Evolutionary conservation across 768 basidiomycete genomes (phyloP).

Genomic region (Kwoniella pini): DNA sequence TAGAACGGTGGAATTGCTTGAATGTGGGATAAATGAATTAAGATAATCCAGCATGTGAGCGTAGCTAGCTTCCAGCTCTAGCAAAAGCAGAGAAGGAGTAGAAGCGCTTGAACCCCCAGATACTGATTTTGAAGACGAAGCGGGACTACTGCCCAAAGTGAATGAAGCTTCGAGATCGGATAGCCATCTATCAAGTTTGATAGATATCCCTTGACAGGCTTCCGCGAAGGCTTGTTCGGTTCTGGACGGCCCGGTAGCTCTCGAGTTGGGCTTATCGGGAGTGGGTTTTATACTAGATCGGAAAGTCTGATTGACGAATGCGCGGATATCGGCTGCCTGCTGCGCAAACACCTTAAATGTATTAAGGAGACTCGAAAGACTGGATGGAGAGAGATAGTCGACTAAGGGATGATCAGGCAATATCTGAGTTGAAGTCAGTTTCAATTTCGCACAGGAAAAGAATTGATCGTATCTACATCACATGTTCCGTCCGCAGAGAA

Average conservation of each 20-base stretch:
- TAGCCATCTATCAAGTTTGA: slow-evolving; percentile 25
- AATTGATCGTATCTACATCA: slow-evolving; percentile 9
- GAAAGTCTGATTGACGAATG: slow-evolving; percentile 7
- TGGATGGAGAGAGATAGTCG: slow-evolving; percentile 18
- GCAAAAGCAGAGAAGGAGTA: slow-evolving; percentile 25
- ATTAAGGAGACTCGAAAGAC: slow-evolving; percentile 18
- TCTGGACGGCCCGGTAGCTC: slow-evolving; percentile 1
- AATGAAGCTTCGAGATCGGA: slow-evolving; percentile 30
- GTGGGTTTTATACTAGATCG: background rate
- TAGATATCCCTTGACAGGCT: slow-evolving; percentile 22
- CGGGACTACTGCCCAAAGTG: slow-evolving; percentile 3
- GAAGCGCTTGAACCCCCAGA: background rate
- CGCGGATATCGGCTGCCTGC: slow-evolving; percentile 19
- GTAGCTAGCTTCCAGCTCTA: slow-evolving; percentile 17
- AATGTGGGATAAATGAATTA: slow-evolving; percentile 10
- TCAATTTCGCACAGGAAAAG: background rate
- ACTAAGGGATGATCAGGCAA: slow-evolving; percentile 26
- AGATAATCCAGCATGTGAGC: slow-evolving; percentile 21
- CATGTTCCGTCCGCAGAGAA: slow-evolving; percentile 12
- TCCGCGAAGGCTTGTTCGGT: slow-evolving; percentile 42
- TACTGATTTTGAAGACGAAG: background rate
- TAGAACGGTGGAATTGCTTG: slow-evolving; percentile 18
- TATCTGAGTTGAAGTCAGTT: slow-evolving; percentile 7
- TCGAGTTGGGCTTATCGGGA: background rate
- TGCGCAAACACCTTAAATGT: slow-evolving; percentile 5